Percentiles rank a stretch among this genome's conserved stretches.
These are phyloP conservation scores for Calonectria honghensis DNA, from an alignment of 2,329 filamentous ascomycete genomes.

Conservation along the genomic window DNA sequence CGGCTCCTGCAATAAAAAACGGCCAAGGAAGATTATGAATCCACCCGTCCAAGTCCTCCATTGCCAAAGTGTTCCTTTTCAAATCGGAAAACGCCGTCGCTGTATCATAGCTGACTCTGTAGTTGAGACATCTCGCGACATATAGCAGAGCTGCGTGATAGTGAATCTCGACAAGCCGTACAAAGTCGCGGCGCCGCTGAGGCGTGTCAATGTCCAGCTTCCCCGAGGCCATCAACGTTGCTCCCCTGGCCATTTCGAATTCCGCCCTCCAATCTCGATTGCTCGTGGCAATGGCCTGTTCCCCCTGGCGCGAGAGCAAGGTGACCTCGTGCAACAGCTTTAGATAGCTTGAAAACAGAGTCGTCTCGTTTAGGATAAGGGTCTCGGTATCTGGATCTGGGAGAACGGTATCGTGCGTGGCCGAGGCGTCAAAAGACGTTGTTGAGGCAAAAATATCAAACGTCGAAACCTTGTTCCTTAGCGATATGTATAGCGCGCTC, in stretches of 20 bases:
- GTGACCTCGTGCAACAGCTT: constrained; percentile 1
- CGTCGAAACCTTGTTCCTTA: constrained; percentile 16
- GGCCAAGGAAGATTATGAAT: constrained; percentile 58
- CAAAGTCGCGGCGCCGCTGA: constrained; percentile 10
- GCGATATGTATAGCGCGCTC: constrained; percentile 1
- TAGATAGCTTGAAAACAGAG: neutral
- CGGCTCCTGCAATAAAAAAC: constrained; percentile 55
- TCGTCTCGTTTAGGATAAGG: neutral
- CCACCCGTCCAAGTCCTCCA: constrained; percentile 51
- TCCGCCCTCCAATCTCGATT: constrained; percentile 5
- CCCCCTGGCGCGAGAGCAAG: neutral
- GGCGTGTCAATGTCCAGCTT: neutral
- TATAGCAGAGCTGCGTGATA: constrained; percentile 2
- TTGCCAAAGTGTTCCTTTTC: constrained; percentile 31
- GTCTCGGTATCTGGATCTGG: constrained; percentile 1
- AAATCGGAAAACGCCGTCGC: neutral
- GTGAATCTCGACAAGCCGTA: constrained; percentile 12
- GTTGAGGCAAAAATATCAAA: constrained; percentile 14
- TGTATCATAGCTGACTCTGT: neutral
- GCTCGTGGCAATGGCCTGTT: neutral
- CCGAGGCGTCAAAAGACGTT: neutral
- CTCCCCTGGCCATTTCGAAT: constrained; percentile 15
- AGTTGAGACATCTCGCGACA: neutral
- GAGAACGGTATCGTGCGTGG: neutral
- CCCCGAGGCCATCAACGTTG: constrained; percentile 5